Percentiles rank a stretch among this genome's conserved stretches.
Evolutionary conservation across 2,329 filamentous ascomycete species (phyloP).

Genomic region (Epichloe gansuensis): DNA sequence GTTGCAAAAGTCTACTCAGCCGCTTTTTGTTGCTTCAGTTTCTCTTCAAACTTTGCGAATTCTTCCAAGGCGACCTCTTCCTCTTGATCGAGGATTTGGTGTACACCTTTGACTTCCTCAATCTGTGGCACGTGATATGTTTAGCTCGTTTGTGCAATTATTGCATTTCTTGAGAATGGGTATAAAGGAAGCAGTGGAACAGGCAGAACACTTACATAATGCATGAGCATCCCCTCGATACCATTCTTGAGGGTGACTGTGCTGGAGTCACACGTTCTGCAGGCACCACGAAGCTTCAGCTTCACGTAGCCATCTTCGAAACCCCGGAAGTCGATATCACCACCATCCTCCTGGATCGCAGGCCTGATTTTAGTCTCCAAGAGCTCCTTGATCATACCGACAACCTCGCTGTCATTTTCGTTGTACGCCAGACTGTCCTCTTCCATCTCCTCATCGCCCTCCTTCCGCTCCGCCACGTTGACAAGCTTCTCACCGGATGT

Average conservation of each 20-base stretch:
- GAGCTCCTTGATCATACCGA: conserved; percentile 97
- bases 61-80: conserved; percentile 78
- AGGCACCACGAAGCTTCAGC: conserved; percentile 81
- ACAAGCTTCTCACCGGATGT: conserved; percentile 75
- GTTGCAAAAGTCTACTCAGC: conserved; percentile 10
- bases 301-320: conserved; percentile 74
- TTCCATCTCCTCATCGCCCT: conserved; percentile 30
- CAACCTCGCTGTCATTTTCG: conserved; percentile 84
- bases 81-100: conserved; percentile 82
- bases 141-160: not conserved
- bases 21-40: conserved; percentile 42
- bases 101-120: conserved; percentile 86
- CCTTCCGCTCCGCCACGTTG: conserved; percentile 50
- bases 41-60: conserved; percentile 93
- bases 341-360: conserved; percentile 93
- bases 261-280: conserved; percentile 90
- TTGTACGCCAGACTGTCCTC: conserved; percentile 70
- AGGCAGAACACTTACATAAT: conserved; percentile 56
- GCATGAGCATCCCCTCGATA: conserved; percentile 97
- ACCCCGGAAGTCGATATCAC: conserved; percentile 89
- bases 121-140: conserved; percentile 41
- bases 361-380: conserved; percentile 90
- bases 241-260: conserved; percentile 95
- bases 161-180: not conserved
- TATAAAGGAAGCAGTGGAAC: not conserved